Evolutionary conservation across 2,329 filamentous ascomycete species (phyloP).

Genomic region (Verticillium klebahnii): DNA sequence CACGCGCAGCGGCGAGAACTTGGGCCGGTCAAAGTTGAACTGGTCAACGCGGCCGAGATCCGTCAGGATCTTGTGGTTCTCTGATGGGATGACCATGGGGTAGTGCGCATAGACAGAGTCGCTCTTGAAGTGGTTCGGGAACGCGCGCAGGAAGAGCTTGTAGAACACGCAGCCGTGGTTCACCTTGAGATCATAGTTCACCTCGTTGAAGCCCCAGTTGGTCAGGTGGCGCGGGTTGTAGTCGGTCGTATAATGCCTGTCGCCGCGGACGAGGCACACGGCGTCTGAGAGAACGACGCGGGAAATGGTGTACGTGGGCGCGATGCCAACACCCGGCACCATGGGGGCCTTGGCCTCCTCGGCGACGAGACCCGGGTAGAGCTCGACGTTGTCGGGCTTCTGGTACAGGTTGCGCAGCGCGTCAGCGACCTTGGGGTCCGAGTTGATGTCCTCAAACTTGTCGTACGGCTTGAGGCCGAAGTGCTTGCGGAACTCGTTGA

Average conservation of each 20-base stretch:
- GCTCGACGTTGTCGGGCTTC: constrained; percentile 73
- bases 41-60: constrained; percentile 61
- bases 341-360: constrained; percentile 73
- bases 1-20: constrained; percentile 42
- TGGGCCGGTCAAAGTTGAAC: constrained; percentile 66
- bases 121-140: constrained; percentile 72
- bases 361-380: constrained; percentile 74
- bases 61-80: constrained; percentile 68
- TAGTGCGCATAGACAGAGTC: constrained; percentile 82
- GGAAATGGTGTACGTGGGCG: constrained; percentile 71
- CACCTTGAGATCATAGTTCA: constrained; percentile 65
- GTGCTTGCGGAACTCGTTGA: constrained; percentile 63
- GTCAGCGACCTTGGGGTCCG: constrained; percentile 65
- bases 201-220: constrained; percentile 79
- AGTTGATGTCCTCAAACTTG: constrained; percentile 80
- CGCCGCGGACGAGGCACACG: constrained; percentile 71
- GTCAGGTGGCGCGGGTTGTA: constrained; percentile 71
- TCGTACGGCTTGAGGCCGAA: constrained; percentile 73
- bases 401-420: constrained; percentile 66
- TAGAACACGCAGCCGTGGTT: constrained; percentile 83
- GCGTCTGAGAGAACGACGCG: constrained; percentile 74
- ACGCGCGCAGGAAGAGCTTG: constrained; percentile 75
- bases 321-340: constrained; percentile 69
- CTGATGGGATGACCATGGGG: constrained; percentile 64
- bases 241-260: constrained; percentile 75